Evolutionary conservation across 331 rosid genomes (phyloP), one percentile per base, ranked within the genome.

Genomic region (Prunus yedoensis): DNA sequence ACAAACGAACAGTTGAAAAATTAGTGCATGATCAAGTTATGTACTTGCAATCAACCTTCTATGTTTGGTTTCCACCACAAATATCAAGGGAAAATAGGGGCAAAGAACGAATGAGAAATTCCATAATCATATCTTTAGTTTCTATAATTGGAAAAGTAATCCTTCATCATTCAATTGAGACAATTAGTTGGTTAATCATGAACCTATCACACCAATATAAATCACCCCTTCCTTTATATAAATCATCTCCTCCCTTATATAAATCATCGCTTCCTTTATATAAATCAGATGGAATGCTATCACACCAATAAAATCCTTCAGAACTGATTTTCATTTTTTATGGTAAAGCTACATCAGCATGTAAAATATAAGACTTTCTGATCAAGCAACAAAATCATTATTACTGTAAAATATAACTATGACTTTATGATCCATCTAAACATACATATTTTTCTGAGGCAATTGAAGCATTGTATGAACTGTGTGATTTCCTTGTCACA

Each of bases 381-480:
- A 20, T 17, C 56, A 38, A 38, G 66, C n/a, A 38, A 10, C 23
- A 46, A 6, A 60, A 15, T 41, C 10, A 12, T 49, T 23, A 8
- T 28, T 30, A 35, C 20, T n/a, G 32, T 25, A 16, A 13, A 68
- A 46, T 71, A 32, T 21, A 21, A 21, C 21, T 21, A 21, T 21
- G 21, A 21, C 21, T 21, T 21, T 21, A 21, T 21, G 21, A 21
- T 21, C 21, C 21, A 71, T 77, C 50, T 56, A 51, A 84, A 84
- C 97, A 80, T 74, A 92, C 97, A 50, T 64, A 41, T 77, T 74
- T 78, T 59, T 80, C 86, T 12, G 74, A 73, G 64, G 85, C 78
- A 65, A 80, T 85, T 4, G 84, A 59, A 78, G 65, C 60, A 80
- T 62, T 74, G 87, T 81, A 70, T 74, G 83, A 78, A 75, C 66